These are phyloP conservation scores for Aureobasidium sp. DNA, from an alignment of 2,329 filamentous ascomycete species.

Conservation along the genomic window DNA sequence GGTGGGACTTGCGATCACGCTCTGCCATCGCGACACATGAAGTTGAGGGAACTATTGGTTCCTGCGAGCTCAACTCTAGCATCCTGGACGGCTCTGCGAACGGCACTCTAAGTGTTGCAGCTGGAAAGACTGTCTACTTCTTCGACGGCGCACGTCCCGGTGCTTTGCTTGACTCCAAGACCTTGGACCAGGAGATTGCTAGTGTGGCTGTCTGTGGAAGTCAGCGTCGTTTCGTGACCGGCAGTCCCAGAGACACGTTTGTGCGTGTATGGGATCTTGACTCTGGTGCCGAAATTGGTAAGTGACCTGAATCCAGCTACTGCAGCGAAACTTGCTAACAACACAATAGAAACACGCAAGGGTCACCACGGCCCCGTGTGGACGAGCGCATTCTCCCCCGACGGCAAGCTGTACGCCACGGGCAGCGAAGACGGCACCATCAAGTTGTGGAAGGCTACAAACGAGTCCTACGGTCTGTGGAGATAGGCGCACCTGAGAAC, in stretches of 20 bases:
- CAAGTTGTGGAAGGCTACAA: conserved; percentile 73
- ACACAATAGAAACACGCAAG: conserved; percentile 70
- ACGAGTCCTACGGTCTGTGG: conserved; percentile 60
- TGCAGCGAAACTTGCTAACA: background rate
- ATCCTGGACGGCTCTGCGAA: conserved; percentile 53
- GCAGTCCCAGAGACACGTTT: conserved; percentile 89
- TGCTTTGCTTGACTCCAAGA: conserved; percentile 66
- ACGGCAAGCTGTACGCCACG: conserved; percentile 92
- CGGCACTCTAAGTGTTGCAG: conserved; percentile 77
- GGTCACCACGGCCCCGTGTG: conserved; percentile 96
- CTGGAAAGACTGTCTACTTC: conserved; percentile 91
- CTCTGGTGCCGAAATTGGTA: conserved; percentile 68
- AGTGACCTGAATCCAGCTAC: conserved; percentile 22
- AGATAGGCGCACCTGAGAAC: conserved; percentile 31
- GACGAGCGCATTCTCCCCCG: conserved; percentile 90
- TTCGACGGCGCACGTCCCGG: conserved; percentile 71
- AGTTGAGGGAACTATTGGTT: conserved; percentile 80
- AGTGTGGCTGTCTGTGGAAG: conserved; percentile 82
- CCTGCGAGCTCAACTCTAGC: conserved; percentile 73
- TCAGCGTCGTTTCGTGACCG: conserved; percentile 77
- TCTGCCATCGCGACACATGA: conserved; percentile 67
- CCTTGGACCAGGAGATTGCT: conserved; percentile 76
- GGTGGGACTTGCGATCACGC: conserved; percentile 82
- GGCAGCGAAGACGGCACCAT: conserved; percentile 96
- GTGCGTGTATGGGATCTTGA: conserved; percentile 91